These are phyloP conservation scores for Mucor lusitanicus DNA, from an alignment of 371 early-diverging fungal genomes.

Conservation along the genomic window DNA sequence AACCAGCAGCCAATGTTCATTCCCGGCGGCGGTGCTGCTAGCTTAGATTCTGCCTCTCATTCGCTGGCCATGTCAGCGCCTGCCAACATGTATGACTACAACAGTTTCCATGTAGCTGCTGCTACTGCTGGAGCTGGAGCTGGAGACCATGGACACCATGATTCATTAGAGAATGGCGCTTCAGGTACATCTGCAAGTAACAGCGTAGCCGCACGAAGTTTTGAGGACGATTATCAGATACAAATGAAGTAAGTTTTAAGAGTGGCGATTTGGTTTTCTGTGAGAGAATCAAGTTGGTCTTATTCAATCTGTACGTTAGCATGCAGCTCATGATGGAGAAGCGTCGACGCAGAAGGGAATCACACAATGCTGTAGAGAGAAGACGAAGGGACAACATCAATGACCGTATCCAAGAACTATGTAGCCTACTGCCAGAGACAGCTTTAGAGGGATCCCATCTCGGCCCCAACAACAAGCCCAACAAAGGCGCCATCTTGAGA, in stretches of 20 bases:
- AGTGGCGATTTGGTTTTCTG: neutral
- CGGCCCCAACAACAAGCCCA: constrained; percentile 79
- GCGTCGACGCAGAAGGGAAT: constrained; percentile 87
- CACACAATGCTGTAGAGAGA: constrained; percentile 96
- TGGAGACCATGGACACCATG: neutral
- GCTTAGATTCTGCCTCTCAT: neutral
- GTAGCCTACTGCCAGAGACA: constrained; percentile 76
- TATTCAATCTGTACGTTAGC: constrained; percentile 17
- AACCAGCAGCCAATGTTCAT: constrained; percentile 21
- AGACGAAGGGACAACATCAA: constrained; percentile 96
- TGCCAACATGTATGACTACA: constrained; percentile 34
- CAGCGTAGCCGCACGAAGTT: constrained; percentile 30
- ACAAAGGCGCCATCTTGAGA: constrained; percentile 83
- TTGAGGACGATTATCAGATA: constrained; percentile 43
- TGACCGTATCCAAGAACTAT: constrained; percentile 93
- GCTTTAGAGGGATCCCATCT: constrained; percentile 58
- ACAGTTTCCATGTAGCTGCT: neutral
- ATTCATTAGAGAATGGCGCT: neutral
- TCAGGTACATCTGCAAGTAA: constrained; percentile 1
- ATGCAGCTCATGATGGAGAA: constrained; percentile 71
- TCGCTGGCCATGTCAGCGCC: constrained; percentile 45
- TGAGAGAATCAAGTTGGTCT: neutral
- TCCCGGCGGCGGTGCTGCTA: constrained; percentile 11
- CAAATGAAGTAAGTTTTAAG: constrained; percentile 42
- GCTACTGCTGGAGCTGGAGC: too few relatives aligned